These are phyloP conservation scores for Chlorella sp. DNA, from an alignment of 139 green algal species.

Conservation along the genomic window DNA sequence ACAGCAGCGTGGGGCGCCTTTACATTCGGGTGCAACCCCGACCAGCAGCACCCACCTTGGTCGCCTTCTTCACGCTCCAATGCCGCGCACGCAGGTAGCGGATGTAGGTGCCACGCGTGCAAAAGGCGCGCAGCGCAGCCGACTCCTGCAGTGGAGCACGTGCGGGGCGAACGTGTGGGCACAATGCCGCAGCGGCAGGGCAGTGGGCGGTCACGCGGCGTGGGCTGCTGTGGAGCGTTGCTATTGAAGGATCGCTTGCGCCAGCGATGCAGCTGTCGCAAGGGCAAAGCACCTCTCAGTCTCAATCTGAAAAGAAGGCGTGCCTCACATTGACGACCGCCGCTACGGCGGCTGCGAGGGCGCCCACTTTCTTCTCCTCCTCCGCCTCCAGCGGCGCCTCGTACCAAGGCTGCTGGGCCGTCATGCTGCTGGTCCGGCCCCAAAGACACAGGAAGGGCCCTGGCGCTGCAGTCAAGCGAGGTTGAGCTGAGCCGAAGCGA, in stretches of 20 bases:
- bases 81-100: slow-evolving; percentile 76
- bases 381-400: slow-evolving; percentile 1
- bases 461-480: no score
- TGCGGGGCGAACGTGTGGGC: neutral
- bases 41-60: slow-evolving; percentile 74
- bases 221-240: no score
- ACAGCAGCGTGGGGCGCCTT: no score
- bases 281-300: neutral
- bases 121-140: slow-evolving; percentile 40
- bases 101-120: slow-evolving; percentile 73
- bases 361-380: slow-evolving; percentile 5
- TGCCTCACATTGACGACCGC: neutral
- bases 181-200: neutral
- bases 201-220: neutral
- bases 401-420: neutral
- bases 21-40: no score
- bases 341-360: neutral
- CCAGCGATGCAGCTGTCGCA: neutral
- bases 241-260: no score
- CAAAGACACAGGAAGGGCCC: no score
- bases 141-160: slow-evolving; percentile 10
- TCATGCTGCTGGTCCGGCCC: neutral
- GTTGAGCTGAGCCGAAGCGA: no score
- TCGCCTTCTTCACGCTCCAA: slow-evolving; percentile 73
- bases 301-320: neutral